phyloP scores from a whole-genome alignment of 1,139 yeast species.

The Arxiozyma bovina region DNA sequence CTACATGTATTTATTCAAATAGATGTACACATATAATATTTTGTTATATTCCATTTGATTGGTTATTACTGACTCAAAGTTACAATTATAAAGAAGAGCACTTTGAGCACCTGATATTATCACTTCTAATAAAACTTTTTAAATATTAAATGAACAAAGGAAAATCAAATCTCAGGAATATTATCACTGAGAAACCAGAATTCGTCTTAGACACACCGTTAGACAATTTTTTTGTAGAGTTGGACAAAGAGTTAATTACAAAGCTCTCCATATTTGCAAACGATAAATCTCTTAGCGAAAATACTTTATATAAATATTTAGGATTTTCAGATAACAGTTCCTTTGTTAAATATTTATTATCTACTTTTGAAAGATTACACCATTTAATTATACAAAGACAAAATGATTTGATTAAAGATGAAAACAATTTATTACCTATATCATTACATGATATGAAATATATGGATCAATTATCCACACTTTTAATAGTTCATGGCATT shows the following conservation, averaged over 20 bases:
- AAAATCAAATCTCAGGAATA: background rate
- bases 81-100: background rate
- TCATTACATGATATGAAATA: slow-evolving; percentile 78
- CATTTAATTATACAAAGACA: slow-evolving; percentile 5
- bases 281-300: background rate
- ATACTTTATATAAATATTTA: slow-evolving; percentile 10
- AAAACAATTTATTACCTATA: slow-evolving; percentile 48
- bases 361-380: slow-evolving; percentile 12
- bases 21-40: too few species aligned
- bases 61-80: background rate
- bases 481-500: slow-evolving; percentile 61
- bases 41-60: too few species aligned
- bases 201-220: slow-evolving; percentile 31
- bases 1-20: too few species aligned
- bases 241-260: slow-evolving; percentile 13
- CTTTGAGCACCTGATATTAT: background rate
- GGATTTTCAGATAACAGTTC: slow-evolving; percentile 22
- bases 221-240: slow-evolving; percentile 30
- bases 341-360: slow-evolving; percentile 25
- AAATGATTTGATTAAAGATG: slow-evolving; percentile 7
- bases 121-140: background rate
- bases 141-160: background rate
- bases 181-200: slow-evolving; percentile 21
- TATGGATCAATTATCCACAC: slow-evolving; percentile 54
- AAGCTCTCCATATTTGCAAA: background rate